Percentiles rank a stretch among this genome's conserved stretches.
Conservation (phyloP, 495 filamentous ascomycete genomes). For the Astrothelium macrocarpum region DNA sequence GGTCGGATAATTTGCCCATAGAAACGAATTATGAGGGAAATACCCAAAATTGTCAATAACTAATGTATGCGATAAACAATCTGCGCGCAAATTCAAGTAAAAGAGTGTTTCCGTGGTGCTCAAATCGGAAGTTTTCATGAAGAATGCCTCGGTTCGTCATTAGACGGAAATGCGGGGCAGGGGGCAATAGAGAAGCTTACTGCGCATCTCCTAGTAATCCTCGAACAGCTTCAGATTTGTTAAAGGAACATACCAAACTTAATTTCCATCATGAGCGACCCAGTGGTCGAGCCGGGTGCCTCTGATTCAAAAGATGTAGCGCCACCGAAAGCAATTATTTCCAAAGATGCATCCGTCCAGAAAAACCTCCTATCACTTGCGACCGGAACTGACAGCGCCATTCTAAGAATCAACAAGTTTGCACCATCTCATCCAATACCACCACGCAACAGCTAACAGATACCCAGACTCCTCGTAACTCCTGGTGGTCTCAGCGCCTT, state of each 20-base stretch:
- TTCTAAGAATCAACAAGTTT: conserved; percentile 32
- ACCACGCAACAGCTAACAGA: background rate
- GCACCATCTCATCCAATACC: background rate
- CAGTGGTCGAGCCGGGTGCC: conserved; percentile 17
- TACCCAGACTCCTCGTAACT: conserved; percentile 23
- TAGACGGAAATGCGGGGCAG: background rate
- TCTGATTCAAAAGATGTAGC: conserved; percentile 16
- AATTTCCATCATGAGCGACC: conserved; percentile 16
- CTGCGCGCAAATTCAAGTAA: too few relatives aligned
- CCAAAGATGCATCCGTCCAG: background rate
- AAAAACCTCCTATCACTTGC: conserved; percentile 13
- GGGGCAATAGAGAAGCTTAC: background rate
- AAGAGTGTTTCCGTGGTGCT: too few relatives aligned
- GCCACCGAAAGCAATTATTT: conserved; percentile 11
- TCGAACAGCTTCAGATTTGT: background rate
- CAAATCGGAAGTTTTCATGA: background rate
- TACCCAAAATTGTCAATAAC: too few relatives aligned
- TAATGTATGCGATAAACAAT: too few relatives aligned
- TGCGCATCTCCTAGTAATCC: too few relatives aligned
- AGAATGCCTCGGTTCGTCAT: background rate
- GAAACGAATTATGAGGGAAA: too few relatives aligned
- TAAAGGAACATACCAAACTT: background rate
- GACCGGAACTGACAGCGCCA: conserved; percentile 21
- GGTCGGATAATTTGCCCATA: too few relatives aligned
- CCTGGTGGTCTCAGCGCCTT: conserved; percentile 30